These are phyloP conservation scores for Cylindrodendrum hubeiense DNA, from an alignment of 2,329 filamentous ascomycete species.

Conservation along the genomic window DNA sequence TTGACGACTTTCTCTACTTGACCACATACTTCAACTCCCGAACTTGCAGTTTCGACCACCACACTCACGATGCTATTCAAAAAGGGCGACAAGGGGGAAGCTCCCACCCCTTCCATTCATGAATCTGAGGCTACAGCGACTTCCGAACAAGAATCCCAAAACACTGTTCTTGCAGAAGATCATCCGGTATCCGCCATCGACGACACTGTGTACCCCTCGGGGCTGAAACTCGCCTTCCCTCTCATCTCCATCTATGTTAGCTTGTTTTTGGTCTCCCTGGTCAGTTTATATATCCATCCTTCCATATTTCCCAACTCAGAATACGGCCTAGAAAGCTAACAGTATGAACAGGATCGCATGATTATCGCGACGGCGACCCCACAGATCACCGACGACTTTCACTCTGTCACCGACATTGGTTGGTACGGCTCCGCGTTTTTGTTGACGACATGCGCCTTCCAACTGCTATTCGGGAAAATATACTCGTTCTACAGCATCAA, in stretches of 20 bases:
- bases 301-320: background rate
- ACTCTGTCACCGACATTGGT: slow-evolving; percentile 46
- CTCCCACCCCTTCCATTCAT: no score
- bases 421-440: slow-evolving; percentile 53
- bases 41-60: no score
- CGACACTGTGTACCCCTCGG: slow-evolving; percentile 5
- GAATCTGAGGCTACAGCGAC: no score
- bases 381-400: slow-evolving; percentile 47
- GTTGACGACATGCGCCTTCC: slow-evolving; percentile 52
- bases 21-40: no score
- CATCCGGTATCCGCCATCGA: background rate
- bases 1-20: no score
- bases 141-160: no score
- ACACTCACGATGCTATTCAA: no score
- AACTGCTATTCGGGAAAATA: slow-evolving; percentile 53
- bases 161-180: no score
- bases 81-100: no score
- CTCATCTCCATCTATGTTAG: slow-evolving; percentile 13
- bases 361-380: slow-evolving; percentile 53
- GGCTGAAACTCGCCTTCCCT: slow-evolving; percentile 3
- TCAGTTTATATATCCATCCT: background rate
- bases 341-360: slow-evolving; percentile 45
- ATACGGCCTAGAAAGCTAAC: background rate
- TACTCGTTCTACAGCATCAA: slow-evolving; percentile 55
- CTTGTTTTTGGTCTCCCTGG: slow-evolving; percentile 27